Conservation (phyloP, 768 basidiomycete species). For the Psilocybe sp. region DNA sequence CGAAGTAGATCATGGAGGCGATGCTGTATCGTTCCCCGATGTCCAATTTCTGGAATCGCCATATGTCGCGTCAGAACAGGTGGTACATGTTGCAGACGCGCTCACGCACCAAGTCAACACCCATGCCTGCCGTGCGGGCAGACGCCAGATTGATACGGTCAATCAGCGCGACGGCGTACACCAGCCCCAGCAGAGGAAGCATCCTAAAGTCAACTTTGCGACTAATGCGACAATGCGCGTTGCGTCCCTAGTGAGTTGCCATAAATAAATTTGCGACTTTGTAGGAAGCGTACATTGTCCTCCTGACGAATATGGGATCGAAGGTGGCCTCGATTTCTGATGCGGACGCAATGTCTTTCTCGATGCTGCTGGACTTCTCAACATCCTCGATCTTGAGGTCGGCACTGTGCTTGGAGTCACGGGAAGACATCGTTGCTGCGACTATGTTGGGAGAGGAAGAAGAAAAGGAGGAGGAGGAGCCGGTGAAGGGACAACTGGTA, state of each 20-base stretch:
- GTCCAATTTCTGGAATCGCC: conserved; percentile 23
- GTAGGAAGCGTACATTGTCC: conserved; percentile 12
- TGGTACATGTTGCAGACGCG: neutral
- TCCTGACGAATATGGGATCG: conserved; percentile 14
- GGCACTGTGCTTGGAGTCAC: conserved; percentile 8
- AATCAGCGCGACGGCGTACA: conserved; percentile 41
- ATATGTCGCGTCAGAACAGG: neutral
- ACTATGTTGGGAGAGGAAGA: neutral
- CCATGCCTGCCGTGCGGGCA: conserved; percentile 44
- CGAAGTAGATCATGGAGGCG: conserved; percentile 40
- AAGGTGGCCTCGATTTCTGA: conserved; percentile 16
- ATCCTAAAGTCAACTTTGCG: conserved; percentile 40
- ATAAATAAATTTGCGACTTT: too few species aligned
- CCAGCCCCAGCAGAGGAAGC: conserved; percentile 36
- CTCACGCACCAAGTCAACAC: conserved; percentile 27
- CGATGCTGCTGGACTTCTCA: conserved; percentile 1
- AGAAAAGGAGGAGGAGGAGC: neutral
- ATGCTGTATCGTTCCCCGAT: conserved; percentile 37
- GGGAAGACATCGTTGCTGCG: conserved; percentile 5
- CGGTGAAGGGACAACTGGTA: neutral
- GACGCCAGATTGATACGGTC: conserved; percentile 43
- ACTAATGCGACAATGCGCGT: conserved; percentile 17
- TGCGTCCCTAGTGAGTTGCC: too few species aligned
- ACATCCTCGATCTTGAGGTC: conserved; percentile 12
- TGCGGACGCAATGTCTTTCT: neutral